Evolutionary conservation across 2,329 filamentous ascomycete genomes (phyloP).

Genomic region (Stromatinia cepivora): DNA sequence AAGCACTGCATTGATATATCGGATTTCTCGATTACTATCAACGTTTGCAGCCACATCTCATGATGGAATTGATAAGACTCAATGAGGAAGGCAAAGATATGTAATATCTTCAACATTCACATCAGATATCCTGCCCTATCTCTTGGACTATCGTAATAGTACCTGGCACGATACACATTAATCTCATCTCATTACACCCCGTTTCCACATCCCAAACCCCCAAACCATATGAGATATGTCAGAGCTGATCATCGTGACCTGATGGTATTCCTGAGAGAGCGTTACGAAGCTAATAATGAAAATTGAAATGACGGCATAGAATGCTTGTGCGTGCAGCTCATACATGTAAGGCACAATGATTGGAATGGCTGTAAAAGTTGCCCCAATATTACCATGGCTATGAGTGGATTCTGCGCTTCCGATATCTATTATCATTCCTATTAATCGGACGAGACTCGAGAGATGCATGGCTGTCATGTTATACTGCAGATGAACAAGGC

Average conservation of each 20-base stretch:
- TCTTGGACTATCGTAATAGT: background rate
- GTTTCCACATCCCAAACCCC: background rate
- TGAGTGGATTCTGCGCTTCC: too few relatives aligned
- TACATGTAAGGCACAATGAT: background rate
- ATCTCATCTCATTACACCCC: too few relatives aligned
- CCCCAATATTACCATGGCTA: background rate
- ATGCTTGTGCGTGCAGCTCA: background rate
- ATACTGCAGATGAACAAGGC: background rate
- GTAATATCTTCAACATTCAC: background rate
- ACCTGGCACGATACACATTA: background rate
- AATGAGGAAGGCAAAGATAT: background rate
- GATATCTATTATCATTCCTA: background rate
- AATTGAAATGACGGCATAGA: background rate
- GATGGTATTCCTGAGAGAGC: rapidly evolving
- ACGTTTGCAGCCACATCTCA: background rate
- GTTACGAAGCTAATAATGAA: background rate
- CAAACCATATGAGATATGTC: background rate
- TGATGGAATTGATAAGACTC: background rate
- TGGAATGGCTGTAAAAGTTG: background rate
- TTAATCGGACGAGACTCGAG: too few relatives aligned
- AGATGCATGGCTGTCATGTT: background rate
- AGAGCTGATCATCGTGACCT: background rate
- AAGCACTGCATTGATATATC: background rate
- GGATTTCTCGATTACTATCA: background rate
- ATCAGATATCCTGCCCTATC: background rate